Evolutionary conservation across 2,329 filamentous ascomycete species (phyloP).

Genomic region (Drechslerella coelobrocha): DNA sequence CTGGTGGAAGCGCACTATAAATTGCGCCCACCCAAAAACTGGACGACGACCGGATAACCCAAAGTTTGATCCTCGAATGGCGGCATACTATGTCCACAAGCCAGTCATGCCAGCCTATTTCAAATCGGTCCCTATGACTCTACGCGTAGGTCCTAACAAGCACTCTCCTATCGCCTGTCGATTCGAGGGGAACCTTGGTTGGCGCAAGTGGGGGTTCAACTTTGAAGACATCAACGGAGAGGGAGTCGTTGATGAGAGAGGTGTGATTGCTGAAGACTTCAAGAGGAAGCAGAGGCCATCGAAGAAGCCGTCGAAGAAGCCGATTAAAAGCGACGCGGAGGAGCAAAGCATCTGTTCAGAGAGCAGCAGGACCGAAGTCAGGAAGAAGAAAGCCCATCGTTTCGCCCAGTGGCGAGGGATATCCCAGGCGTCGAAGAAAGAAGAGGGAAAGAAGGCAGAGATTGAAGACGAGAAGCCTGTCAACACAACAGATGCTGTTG

Average conservation of each 20-base stretch:
- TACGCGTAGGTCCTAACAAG: constrained; percentile 37
- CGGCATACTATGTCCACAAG: constrained; percentile 43
- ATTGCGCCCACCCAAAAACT: constrained; percentile 16
- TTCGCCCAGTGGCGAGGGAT: too few species aligned
- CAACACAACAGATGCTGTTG: too few species aligned
- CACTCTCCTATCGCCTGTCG: constrained; percentile 41
- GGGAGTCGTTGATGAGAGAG: constrained; percentile 47
- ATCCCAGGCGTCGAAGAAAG: constrained; percentile 9
- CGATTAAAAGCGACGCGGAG: constrained; percentile 8
- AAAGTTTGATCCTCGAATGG: constrained; percentile 41
- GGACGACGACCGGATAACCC: constrained; percentile 28
- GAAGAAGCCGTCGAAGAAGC: constrained; percentile 3
- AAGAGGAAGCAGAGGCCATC: constrained; percentile 16
- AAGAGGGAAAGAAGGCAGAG: constrained; percentile 5
- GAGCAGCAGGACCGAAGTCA: too few species aligned
- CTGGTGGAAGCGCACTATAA: constrained; percentile 26
- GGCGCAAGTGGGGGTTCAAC: constrained; percentile 43
- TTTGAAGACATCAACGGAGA: constrained; percentile 49
- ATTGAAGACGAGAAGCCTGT: neutral
- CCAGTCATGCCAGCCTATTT: constrained; percentile 7
- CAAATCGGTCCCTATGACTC: constrained; percentile 22
- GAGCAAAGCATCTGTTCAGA: constrained; percentile 12
- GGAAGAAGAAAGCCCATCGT: too few species aligned
- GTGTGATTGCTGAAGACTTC: constrained; percentile 33
- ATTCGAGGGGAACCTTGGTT: constrained; percentile 30